Base-by-base conservation (phyloP, 352 stramenopile genomes). In the Phytophthora macrochlamydospora region DNA sequence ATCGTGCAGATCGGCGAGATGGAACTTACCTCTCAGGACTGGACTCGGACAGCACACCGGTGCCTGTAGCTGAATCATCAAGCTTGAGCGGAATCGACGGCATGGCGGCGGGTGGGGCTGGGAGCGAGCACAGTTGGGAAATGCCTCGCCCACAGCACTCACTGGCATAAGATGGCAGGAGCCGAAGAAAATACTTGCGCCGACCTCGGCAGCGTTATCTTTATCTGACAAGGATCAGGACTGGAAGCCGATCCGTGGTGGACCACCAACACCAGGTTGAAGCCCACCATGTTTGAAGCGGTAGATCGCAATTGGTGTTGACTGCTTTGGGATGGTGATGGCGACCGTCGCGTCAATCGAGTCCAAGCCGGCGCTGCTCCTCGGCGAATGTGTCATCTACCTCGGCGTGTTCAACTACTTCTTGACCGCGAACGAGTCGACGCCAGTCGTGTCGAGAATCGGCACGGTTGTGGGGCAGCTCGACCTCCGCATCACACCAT, bases 391-490 rank as follows among this genome's bases (percentile, higher is more conserved):
- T n/a, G 44, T 86, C 11, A 66, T 88, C 48, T 84, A 88, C 48
- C 65, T 90, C 13, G 81, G 81, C 33, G 70, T 70, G 2, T 77
- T 90, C 59, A 87, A 81, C 73, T 88, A 90, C 69, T 88, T 90
- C 56, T 84, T 88, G 54, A 40, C 56, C 4, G 66, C 87, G 28
- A 51, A 81, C 45, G 75, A 84, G 55, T 56, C n/a, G 13, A 74
- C 70, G 18, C 79, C 79, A 3, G 65, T 90, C 4, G 81, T 90
- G 32, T 88, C 81, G 33, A 77, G 73, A 32, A 78, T 88, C 33
- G 81, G 81, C 49, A 76, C 65, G 3, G 58, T 76, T 7, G 58
- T 78, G 33, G 77, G 75, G 9, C 35, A 69, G 7, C 56, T 90
- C 11, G 65, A 75, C 28, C 59, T 90, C 40, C 63, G 67, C 24